phyloP scores from a whole-genome alignment of 371 early-diverging fungal species.

The Encephalitozoon romaleae region DNA sequence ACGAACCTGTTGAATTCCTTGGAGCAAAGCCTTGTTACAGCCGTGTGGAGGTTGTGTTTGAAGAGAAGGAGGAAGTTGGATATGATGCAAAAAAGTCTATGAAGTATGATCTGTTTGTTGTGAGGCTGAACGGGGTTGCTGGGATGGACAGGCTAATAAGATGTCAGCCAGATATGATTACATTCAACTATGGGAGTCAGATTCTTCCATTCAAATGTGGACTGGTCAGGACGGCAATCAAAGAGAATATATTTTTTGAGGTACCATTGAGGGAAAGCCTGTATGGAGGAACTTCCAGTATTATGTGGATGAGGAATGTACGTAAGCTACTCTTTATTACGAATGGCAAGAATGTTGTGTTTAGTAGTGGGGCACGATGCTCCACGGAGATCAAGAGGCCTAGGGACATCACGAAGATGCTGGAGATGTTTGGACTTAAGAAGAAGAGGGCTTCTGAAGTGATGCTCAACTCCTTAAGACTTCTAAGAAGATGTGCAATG shows the following conservation, averaged over 20 bases:
- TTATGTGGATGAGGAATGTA: constrained; percentile 29
- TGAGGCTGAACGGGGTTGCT: neutral
- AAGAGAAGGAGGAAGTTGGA: neutral
- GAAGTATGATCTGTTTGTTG: neutral
- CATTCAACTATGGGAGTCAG: constrained; percentile 3
- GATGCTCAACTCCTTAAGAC: constrained; percentile 7
- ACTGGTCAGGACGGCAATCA: constrained; percentile 3
- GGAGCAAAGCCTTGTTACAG: neutral
- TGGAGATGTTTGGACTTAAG: constrained; percentile 3
- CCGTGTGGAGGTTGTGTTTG: neutral
- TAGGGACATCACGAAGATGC: constrained; percentile 11
- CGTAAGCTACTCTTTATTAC: constrained; percentile 15
- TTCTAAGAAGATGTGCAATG: constrained; percentile 17
- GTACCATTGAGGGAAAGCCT: constrained; percentile 6
- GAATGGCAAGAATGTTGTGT: constrained; percentile 30
- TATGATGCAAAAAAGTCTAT: neutral
- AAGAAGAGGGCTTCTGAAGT: neutral
- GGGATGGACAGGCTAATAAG: constrained; percentile 4
- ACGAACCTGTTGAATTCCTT: neutral
- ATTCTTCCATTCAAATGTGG: neutral
- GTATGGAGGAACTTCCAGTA: neutral
- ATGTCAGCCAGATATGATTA: constrained; percentile 24
- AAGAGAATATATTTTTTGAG: constrained; percentile 32
- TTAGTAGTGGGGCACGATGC: constrained; percentile 14
- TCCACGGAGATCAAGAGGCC: constrained; percentile 19